Base-by-base conservation (phyloP, 495 filamentous ascomycete species). In the Lepraria neglecta region DNA sequence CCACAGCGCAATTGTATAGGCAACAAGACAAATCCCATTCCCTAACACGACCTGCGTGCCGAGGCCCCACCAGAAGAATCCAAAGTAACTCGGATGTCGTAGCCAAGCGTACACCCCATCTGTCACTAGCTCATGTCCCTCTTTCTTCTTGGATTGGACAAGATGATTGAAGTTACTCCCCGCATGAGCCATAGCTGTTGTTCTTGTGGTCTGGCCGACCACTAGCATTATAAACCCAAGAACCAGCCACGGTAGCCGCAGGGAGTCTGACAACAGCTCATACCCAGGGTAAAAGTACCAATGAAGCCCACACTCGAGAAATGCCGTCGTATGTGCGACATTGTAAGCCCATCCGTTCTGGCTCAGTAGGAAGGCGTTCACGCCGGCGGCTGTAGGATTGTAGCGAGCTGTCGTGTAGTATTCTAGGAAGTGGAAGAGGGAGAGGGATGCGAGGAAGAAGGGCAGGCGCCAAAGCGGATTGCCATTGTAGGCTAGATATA, bases 31-130 rank as follows among this genome's bases (percentile, higher is more conserved):
- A 1, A 95, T 67, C 15, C 78, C 71, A 75, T 98, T 98, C 38
- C 92, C 92, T 59, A 96, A 76, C 31, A 95, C 83, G 58, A 97
- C 66, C 78, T 98, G 94, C 44, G 90, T 95, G 2, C 94, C 94
- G n/a, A 97, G 60, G 0, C 87, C 91, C 92, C 91, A 98, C 87
- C 90, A 97, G 70, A 95, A 98, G 74, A 95, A 98, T 2, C 94
- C 94, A 74, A 97, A 97, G 70, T 98, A 98, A 46, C 84, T 85
- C 53, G 94, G 94, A 72, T 98, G 94, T 6, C 94, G 76, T 52
- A 95, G 70, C 38, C 77, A 67, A 2, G 65, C 60, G 69, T 87
- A 88, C 15, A 87, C 57, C 1, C 94, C 94, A 43, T 72, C 77
- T 11, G 85, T 95, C 42, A 98, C 90, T 15, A 98, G 78, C 9